These are phyloP conservation scores for Verbena officinalis DNA, from an alignment of 257 asterid species.

Conservation along the genomic window DNA sequence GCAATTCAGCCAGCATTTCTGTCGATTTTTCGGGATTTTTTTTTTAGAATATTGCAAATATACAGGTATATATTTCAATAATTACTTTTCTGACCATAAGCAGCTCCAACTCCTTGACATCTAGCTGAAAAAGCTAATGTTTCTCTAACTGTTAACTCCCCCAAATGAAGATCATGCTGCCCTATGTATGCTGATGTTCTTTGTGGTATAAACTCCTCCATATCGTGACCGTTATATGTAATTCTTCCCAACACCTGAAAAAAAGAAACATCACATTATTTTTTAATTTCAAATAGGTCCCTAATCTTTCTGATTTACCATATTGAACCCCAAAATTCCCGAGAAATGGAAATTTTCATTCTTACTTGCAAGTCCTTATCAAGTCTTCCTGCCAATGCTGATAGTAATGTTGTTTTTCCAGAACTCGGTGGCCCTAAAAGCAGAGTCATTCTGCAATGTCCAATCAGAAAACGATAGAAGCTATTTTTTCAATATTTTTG, in stretches of 20 bases:
- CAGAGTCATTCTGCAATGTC: slow-evolving; percentile 72
- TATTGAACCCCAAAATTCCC: not conserved
- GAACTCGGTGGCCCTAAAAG: slow-evolving; percentile 95
- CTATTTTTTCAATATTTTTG: too few relatives aligned
- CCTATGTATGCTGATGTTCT: slow-evolving; percentile 88
- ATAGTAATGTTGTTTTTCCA: slow-evolving; percentile 82
- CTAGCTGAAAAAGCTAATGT: slow-evolving; percentile 91
- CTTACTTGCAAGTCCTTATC: slow-evolving; percentile 65
- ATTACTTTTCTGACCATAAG: slow-evolving; percentile 66
- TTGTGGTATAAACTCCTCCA: slow-evolving; percentile 82
- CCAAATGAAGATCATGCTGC: slow-evolving; percentile 84
- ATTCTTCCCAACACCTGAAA: slow-evolving; percentile 68
- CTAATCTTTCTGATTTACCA: too few relatives aligned
- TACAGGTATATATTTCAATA: too few relatives aligned
- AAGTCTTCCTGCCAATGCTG: slow-evolving; percentile 91
- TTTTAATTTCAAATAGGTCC: too few relatives aligned
- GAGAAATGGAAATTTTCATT: slow-evolving; percentile 5
- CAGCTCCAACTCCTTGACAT: slow-evolving; percentile 91
- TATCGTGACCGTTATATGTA: slow-evolving; percentile 76
- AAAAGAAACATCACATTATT: too few relatives aligned
- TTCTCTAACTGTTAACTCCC: slow-evolving; percentile 89
- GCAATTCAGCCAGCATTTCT: slow-evolving; percentile 77
- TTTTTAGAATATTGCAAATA: too few relatives aligned
- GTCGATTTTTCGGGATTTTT: too few relatives aligned
- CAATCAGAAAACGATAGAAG: too few relatives aligned